These are phyloP conservation scores for Magnusiomyces fungicola DNA, from an alignment of 1,139 yeast genomes.

Conservation along the genomic window DNA sequence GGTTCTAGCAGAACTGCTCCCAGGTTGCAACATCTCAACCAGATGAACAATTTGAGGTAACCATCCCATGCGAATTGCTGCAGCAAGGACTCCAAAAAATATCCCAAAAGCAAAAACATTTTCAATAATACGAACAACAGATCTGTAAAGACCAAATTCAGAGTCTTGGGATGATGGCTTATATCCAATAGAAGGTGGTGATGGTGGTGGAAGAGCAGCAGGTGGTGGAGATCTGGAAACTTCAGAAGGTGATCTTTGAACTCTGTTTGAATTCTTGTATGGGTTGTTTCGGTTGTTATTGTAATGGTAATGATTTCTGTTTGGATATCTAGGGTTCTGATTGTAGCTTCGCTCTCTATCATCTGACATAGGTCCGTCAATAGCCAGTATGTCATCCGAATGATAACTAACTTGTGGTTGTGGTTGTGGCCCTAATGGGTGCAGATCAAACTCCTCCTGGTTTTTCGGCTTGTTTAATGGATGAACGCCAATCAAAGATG, in stretches of 20 bases:
- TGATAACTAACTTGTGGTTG: background rate
- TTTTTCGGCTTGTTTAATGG: constrained; percentile 7
- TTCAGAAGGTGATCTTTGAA: constrained; percentile 9
- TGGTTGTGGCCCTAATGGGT: too few species aligned
- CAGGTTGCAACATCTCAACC: constrained; percentile 14
- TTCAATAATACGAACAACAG: constrained; percentile 37
- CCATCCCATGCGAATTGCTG: constrained; percentile 37
- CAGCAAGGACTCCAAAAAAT: constrained; percentile 30
- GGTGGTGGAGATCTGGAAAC: constrained; percentile 16
- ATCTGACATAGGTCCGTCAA: constrained; percentile 15
- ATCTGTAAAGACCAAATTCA: constrained; percentile 18
- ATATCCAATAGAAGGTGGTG: constrained; percentile 5
- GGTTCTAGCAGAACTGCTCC: background rate
- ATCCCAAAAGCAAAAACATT: constrained; percentile 42
- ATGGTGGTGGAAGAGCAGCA: constrained; percentile 15
- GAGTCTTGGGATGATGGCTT: background rate
- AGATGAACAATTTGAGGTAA: constrained; percentile 33
- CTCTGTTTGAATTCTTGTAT: constrained; percentile 1
- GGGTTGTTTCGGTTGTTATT: constrained; percentile 5
- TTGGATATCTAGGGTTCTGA: background rate
- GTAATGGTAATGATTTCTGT: background rate
- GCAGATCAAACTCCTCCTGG: too few species aligned
- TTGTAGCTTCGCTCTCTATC: background rate
- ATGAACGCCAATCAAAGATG: constrained; percentile 34
- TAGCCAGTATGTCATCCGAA: constrained; percentile 10